Evolutionary conservation across 1,139 yeast species (phyloP).

Genomic region (Yamadazyma dushanensis): DNA sequence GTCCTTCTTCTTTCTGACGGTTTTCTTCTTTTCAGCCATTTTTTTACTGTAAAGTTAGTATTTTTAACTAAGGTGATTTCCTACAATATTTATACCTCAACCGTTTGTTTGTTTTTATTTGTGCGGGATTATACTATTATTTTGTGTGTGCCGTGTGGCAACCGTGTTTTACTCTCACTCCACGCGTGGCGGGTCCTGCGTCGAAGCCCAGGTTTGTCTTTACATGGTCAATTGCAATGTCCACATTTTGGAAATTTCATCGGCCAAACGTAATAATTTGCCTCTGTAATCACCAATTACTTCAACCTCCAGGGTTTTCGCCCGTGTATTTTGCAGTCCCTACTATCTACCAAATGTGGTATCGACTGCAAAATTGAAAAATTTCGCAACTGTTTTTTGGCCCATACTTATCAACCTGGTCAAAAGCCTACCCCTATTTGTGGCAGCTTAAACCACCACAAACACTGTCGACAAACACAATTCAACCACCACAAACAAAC

Average conservation of each 20-base stretch:
- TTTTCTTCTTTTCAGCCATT: constrained; percentile 44
- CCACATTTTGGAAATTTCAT: too few relatives aligned
- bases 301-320: too few relatives aligned
- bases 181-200: not conserved
- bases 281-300: too few relatives aligned
- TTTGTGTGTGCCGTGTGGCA: constrained; percentile 1
- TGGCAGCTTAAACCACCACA: not conserved
- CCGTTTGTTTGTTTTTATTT: constrained; percentile 9
- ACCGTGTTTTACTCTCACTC: constrained; percentile 5
- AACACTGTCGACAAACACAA: not conserved
- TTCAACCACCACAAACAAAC: not conserved
- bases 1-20: constrained; percentile 64
- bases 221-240: not conserved
- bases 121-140: not conserved
- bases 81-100: constrained; percentile 9
- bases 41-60: constrained; percentile 5
- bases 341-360: not conserved
- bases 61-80: not conserved
- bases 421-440: not conserved
- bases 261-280: too few relatives aligned
- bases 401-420: not conserved
- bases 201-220: not conserved
- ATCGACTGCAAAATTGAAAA: constrained; percentile 2
- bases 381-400: constrained; percentile 2
- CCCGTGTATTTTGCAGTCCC: too few relatives aligned